Base-by-base conservation (phyloP, 805 yeast species). In the Saturnispora diversa region DNA sequence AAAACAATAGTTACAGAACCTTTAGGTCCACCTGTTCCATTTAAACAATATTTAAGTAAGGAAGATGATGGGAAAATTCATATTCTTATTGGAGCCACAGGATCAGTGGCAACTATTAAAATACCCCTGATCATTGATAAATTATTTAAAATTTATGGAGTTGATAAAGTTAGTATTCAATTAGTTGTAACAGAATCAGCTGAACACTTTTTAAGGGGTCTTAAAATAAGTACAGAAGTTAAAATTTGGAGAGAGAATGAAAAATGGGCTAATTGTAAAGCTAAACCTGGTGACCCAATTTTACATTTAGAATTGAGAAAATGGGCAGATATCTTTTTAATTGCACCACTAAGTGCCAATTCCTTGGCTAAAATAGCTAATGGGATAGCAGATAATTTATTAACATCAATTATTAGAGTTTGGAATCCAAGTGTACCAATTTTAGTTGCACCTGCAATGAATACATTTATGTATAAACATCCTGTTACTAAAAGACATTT, bases 331-430 rank as follows among this genome's bases (percentile, higher is more conserved):
- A 77, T 92, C 31, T 68, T 92, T 36, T 72, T 92, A 17, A 82
- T 90, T 32, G 95, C 95, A n/a, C 98, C 98, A 11, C 66, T 90
- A 50, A 81, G 94, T 12, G 97, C 97, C 5, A 92, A 92, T 59
- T 82, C 97, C 0, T 65, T 90, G 37, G 80, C 95, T 11, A 92
- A 92, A 55, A 80, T 92, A 39, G 79, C 95, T 0, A 66, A 85
- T 44, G 98, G 98, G 0, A 68, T 90, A 31, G 90, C 97, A 55
- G 97, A 90, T 60, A 92, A 92, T 60, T 65, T 90, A 49, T 67
- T 92, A 43, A 90, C 97, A 4, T 83, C 83, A 55, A 94, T 88
- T 16, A 74, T 92, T 13, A 70, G 98, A 45, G 95, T 96, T 2
- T 90, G 98, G 98, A 88, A 92, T 60, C 83, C 95, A 0, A 76